A percentile compares a stretch with the other conserved stretches of the same genome.
These are phyloP conservation scores for Trametes gibbosa DNA, from an alignment of 768 basidiomycete species.

Conservation along the genomic window DNA sequence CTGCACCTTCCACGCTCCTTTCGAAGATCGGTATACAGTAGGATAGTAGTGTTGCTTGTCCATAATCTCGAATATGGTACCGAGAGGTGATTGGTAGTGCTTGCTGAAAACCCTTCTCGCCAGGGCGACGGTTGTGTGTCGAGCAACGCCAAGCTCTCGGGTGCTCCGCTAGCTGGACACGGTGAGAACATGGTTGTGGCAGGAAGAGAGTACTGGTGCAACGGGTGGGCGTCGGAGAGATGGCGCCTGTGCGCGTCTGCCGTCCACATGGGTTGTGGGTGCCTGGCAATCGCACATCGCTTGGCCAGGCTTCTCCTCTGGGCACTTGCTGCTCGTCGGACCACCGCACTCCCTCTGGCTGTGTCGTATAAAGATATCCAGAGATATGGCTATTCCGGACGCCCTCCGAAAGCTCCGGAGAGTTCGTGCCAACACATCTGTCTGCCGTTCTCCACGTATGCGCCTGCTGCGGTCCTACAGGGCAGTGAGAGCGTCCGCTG, in stretches of 20 bases:
- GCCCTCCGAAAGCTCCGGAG: not conserved
- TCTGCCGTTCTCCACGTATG: not conserved
- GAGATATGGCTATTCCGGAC: not conserved
- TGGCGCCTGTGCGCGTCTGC: not conserved
- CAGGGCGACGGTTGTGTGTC: not conserved
- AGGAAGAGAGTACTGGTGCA: not conserved
- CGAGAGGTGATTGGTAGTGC: not conserved
- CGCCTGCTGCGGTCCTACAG: not conserved
- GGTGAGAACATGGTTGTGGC: not conserved
- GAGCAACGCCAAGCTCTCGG: not conserved
- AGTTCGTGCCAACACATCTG: too few species aligned
- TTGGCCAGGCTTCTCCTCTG: not conserved
- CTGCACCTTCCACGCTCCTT: not conserved
- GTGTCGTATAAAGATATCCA: not conserved
- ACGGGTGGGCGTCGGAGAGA: conserved; percentile 10
- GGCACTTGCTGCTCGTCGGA: not conserved
- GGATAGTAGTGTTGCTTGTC: conserved; percentile 9
- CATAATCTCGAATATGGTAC: conserved; percentile 5
- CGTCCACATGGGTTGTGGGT: too few species aligned
- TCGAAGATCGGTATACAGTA: not conserved
- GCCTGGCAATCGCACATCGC: not conserved
- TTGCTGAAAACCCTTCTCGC: too few species aligned
- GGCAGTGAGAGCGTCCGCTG: not conserved
- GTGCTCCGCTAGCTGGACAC: not conserved
- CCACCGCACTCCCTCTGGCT: not conserved